phyloP scores from a whole-genome alignment of 192 early-diverging fungal genomes.

The Rhizoclosmatium sp. region DNA sequence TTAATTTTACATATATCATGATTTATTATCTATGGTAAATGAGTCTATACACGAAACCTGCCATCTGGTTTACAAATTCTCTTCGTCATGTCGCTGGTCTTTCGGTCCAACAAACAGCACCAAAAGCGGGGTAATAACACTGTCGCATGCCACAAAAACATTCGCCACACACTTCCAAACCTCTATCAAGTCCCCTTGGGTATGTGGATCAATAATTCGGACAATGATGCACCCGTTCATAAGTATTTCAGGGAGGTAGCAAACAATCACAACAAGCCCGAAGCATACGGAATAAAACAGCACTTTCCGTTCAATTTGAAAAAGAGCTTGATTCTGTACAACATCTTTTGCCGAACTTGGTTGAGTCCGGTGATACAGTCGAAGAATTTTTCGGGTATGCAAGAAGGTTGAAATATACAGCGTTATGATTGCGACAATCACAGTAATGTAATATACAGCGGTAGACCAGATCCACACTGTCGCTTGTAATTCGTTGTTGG shows the following conservation, averaged over 20 bases:
- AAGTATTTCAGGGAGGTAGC: slow-evolving; percentile 2
- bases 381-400: background rate
- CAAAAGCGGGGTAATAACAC: background rate
- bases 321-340: background rate
- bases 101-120: background rate
- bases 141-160: background rate
- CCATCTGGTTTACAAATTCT: no score
- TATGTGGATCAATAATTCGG: background rate
- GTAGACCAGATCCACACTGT: background rate
- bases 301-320: slow-evolving; percentile 4
- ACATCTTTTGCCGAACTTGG: no score
- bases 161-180: slow-evolving; percentile 1
- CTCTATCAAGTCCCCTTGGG: background rate
- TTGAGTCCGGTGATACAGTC: background rate
- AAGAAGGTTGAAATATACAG: background rate
- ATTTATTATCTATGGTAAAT: no score
- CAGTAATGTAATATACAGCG: background rate
- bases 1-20: no score
- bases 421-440: background rate
- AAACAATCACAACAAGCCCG: background rate
- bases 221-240: background rate
- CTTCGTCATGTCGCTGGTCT: background rate
- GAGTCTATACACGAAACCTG: no score
- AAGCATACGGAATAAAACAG: background rate
- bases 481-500: background rate